Percentiles rank a stretch among this genome's conserved stretches.
Conservation (phyloP, 257 asterid species). For the Solanum chiquidenum region DNA sequence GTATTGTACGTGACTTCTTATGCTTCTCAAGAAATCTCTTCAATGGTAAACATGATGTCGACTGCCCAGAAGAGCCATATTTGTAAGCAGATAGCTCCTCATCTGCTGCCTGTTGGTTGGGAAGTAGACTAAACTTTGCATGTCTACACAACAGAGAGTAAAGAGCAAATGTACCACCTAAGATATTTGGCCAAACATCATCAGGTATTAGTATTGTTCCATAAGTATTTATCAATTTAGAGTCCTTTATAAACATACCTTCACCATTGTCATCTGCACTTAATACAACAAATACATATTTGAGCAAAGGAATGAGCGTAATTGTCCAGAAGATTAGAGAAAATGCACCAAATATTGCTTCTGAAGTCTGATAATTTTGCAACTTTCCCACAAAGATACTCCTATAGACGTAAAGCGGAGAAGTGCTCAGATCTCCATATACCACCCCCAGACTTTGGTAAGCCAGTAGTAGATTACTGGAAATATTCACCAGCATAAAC, state of each 20-base stretch:
- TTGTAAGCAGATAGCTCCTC: constrained; percentile 86
- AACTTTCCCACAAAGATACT: constrained; percentile 62
- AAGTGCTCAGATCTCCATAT: constrained; percentile 90
- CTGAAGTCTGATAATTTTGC: constrained; percentile 46
- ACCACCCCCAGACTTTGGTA: constrained; percentile 98
- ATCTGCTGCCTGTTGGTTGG: constrained; percentile 98
- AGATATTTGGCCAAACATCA: constrained; percentile 19
- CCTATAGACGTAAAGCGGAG: constrained; percentile 82
- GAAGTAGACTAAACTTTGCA: constrained; percentile 89
- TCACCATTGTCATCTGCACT: constrained; percentile 91
- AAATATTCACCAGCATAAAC: constrained; percentile 37
- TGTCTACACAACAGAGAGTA: constrained; percentile 90
- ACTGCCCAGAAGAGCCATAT: constrained; percentile 55
- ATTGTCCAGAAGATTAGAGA: constrained; percentile 93
- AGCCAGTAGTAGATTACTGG: constrained; percentile 53
- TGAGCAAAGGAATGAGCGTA: constrained; percentile 87
- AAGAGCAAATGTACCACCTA: constrained; percentile 97
- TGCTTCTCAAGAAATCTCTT: constrained; percentile 80
- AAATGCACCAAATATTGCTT: constrained; percentile 79
- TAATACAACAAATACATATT: constrained; percentile 52
- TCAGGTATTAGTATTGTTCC: neutral
- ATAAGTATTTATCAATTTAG: neutral
- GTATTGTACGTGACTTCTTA: constrained; percentile 51
- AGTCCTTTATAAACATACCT: constrained; percentile 37
- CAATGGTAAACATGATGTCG: constrained; percentile 40